Percentiles rank a stretch among this genome's conserved stretches.
Evolutionary conservation across 768 basidiomycete species (phyloP).

Genomic region (Astraeus odoratus): DNA sequence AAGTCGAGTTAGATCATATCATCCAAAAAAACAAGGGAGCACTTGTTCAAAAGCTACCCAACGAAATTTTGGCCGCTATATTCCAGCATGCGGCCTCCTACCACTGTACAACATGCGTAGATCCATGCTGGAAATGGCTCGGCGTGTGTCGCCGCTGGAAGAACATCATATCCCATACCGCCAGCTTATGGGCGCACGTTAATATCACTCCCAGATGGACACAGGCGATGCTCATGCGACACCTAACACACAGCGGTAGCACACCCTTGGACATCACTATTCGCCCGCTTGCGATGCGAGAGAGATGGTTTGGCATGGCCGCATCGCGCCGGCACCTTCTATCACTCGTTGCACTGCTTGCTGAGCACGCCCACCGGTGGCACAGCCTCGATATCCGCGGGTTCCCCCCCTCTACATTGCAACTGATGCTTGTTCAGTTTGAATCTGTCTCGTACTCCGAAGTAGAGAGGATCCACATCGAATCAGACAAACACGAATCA

Average conservation of each 20-base stretch:
- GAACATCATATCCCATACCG: conserved; percentile 1
- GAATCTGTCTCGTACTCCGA: not conserved
- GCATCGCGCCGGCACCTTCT: not conserved
- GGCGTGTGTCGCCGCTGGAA: conserved; percentile 1
- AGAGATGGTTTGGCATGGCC: not conserved
- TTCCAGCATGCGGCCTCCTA: conserved; percentile 1
- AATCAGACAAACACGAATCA: not conserved
- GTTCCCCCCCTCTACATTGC: not conserved
- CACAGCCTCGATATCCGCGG: conserved; percentile 2
- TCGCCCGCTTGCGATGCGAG: not conserved
- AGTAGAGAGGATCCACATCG: not conserved
- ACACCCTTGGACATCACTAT: not conserved
- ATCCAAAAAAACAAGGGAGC: not conserved
- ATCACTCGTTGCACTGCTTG: conserved; percentile 1
- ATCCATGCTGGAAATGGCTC: conserved; percentile 5
- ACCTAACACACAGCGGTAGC: not conserved
- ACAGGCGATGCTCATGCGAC: not conserved
- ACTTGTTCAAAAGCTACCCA: not conserved
- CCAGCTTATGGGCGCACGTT: conserved; percentile 1
- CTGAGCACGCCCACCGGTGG: not conserved
- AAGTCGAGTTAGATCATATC: not conserved
- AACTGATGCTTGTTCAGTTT: not conserved
- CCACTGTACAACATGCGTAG: not conserved
- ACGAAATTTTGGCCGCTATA: not conserved
- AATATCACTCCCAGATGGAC: conserved; percentile 1